Base-by-base conservation (phyloP, 2,329 filamentous ascomycete genomes). In the Fusarium xylarioides region DNA sequence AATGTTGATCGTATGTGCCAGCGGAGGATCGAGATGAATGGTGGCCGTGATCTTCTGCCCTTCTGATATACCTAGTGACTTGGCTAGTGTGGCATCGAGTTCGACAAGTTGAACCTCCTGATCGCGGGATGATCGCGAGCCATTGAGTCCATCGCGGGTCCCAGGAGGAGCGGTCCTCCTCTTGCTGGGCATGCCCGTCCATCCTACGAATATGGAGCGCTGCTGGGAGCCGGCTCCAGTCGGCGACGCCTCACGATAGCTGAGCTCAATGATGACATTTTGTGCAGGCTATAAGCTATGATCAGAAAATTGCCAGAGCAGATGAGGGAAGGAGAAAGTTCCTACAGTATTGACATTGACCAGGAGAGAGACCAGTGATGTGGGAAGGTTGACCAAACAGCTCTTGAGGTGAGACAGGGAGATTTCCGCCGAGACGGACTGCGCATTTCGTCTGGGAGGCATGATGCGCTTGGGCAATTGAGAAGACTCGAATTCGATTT, bases 141-240 rank as follows among this genome's bases (percentile, higher is more conserved):
- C 86, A 74, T 85, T 89, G 75, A 95, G 88, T 2, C 93, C 92
- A 79, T 96, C 93, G 74, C 92, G 90, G 63, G 90, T 88, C 34
- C 96, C 90, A 34, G 95, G 87, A 2, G 93, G 89, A 18, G 91
- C 90, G 75, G 93, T 85, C 81, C 91, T 93, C 79, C 93, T 91
- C 87, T 95, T 97, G 86, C 95, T 98, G 74, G 95, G 93, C 94
- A 99, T 97, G 76, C 96, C 96, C 16, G 96, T 98, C 96, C 96
- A 99, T 81, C 96, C 96, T 67, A 97, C 87, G 80, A 93, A 99
- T 77, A 97, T 87, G 53, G 93, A 97, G 78, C 88, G 89, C 76
- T 90, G 89, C 59, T 85, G 82, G 11, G 85, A 80, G 57, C 86
- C 81, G 43, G 85, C 79, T 76, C 86, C 85, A 32, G 84, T 78